Percentiles rank a stretch among this genome's conserved stretches.
phyloP scores from a whole-genome alignment of 2,329 filamentous ascomycete genomes.

The Hypoxylon sp. region DNA sequence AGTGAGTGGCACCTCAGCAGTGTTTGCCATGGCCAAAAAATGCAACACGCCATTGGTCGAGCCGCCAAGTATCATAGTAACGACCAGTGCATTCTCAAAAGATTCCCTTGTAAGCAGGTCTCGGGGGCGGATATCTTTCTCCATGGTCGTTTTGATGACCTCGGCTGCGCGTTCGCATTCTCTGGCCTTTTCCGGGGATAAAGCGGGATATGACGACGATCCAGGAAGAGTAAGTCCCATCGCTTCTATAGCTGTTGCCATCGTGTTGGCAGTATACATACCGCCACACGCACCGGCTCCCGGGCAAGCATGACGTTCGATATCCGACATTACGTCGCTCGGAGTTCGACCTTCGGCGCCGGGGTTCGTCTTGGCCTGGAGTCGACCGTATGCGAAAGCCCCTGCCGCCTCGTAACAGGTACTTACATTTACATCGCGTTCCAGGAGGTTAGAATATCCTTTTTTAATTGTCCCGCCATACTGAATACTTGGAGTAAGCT shows the following conservation, averaged over 20 bases:
- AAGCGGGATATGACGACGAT: constrained; percentile 86
- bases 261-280: constrained; percentile 94
- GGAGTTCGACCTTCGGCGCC: constrained; percentile 76
- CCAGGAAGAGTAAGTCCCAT: constrained; percentile 88
- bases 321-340: constrained; percentile 86
- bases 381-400: constrained; percentile 82
- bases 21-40: constrained; percentile 90
- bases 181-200: constrained; percentile 85
- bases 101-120: constrained; percentile 84
- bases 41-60: constrained; percentile 92
- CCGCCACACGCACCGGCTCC: constrained; percentile 82
- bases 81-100: constrained; percentile 89
- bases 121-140: constrained; percentile 83
- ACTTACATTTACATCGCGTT: constrained; percentile 86
- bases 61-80: constrained; percentile 93
- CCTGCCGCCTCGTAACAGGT: constrained; percentile 91
- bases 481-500: constrained; percentile 33
- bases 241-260: constrained; percentile 91
- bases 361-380: constrained; percentile 77
- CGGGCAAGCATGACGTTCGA: constrained; percentile 84
- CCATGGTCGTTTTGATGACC: constrained; percentile 84
- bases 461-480: constrained; percentile 93
- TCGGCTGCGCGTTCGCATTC: constrained; percentile 87
- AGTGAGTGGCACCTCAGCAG: constrained; percentile 81
- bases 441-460: constrained; percentile 83